Conservation (phyloP, 108 stramenopile genomes). For the Aureococcus anophagefferens region DNA sequence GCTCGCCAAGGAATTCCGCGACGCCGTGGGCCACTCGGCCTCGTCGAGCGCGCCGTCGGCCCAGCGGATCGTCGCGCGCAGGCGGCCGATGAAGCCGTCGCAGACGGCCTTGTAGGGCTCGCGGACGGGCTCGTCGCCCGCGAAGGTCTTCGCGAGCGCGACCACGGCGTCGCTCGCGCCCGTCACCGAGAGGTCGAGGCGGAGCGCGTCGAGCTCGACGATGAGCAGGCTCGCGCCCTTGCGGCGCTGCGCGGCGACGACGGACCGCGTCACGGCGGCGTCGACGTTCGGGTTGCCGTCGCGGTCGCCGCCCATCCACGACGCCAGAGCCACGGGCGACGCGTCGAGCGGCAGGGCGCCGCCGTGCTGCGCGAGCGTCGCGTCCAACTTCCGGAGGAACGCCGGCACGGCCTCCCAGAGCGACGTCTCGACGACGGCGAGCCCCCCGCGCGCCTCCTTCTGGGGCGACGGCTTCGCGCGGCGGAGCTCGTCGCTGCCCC, state of each 20-base stretch:
- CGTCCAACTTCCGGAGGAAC: conserved; percentile 83
- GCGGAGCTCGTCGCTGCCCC: conserved; percentile 63
- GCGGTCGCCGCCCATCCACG: conserved; percentile 91
- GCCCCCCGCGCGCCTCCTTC: conserved; percentile 82
- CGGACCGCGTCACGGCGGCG: conserved; percentile 74
- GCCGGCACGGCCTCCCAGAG: conserved; percentile 90
- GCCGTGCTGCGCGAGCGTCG: conserved; percentile 57
- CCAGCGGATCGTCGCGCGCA: conserved; percentile 9
- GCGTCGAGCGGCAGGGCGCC: conserved; percentile 71
- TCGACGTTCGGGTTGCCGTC: conserved; percentile 96
- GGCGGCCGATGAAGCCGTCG: not conserved
- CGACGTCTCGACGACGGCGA: conserved; percentile 80
- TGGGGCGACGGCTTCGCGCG: conserved; percentile 80
- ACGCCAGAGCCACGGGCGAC: conserved; percentile 78
- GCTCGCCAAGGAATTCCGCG: conserved; percentile 9
- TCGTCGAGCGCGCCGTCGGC: not conserved
- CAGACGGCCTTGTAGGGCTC: conserved; percentile 14
- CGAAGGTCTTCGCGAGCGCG: conserved; percentile 1
- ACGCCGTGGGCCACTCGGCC: conserved; percentile 10
- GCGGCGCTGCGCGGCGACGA: conserved; percentile 63
- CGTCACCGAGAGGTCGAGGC: conserved; percentile 52
- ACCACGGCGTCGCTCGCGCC: conserved; percentile 53
- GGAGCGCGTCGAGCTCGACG: conserved; percentile 57
- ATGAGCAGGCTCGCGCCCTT: conserved; percentile 70
- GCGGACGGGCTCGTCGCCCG: no score